Evolutionary conservation across 1,139 yeast species (phyloP), one percentile per base, ranked within the genome.

Genomic region (Taphrina flavorubra): DNA sequence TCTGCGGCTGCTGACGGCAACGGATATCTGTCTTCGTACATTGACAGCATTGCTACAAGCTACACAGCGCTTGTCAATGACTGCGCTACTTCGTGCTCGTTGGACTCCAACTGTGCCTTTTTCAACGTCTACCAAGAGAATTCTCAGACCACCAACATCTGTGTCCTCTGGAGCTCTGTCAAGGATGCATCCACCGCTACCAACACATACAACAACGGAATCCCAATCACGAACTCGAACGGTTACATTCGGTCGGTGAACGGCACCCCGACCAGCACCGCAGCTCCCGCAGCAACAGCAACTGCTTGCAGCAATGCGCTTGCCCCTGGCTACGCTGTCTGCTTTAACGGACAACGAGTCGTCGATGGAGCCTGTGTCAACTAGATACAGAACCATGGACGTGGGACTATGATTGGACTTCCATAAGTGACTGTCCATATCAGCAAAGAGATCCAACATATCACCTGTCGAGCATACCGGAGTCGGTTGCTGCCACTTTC

Each of bases 321-420:
- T n/a, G 58, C 58, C 31, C 42, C 58, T 8, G 58, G 58, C 10
- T 53, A 53, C 8, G 58, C 58, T 11, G 58, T 53, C 18, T 53
- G 58, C 58, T 16, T 10, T 16, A 37, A 53, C 14, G 58, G 58
- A 6, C 58, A 53, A 36, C 11, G 25, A 11, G 58, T 53, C 18
- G 42, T 36, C 42, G 34, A 53, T 42, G 58, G 58, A n/a, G 42
- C 42, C 13, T 53, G 58, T 36, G 58, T 53, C 47, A 44, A 44
- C 47, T 44, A 44, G 47, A 44, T 6, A 25, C 4, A 4, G 31
- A 25, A 25, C 31, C 31, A 25, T 25, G 31, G 4, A 2, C 31
- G 31, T 25, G 4, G 4, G 31, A 25, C 31, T 2, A 25, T 25
- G 31, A 4, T 25, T 4, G 31, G 2, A 25, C 31, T 25, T 2